Evolutionary conservation across 1,284 basidiomycete species (phyloP).

Genomic region (Peniophora sp.): DNA sequence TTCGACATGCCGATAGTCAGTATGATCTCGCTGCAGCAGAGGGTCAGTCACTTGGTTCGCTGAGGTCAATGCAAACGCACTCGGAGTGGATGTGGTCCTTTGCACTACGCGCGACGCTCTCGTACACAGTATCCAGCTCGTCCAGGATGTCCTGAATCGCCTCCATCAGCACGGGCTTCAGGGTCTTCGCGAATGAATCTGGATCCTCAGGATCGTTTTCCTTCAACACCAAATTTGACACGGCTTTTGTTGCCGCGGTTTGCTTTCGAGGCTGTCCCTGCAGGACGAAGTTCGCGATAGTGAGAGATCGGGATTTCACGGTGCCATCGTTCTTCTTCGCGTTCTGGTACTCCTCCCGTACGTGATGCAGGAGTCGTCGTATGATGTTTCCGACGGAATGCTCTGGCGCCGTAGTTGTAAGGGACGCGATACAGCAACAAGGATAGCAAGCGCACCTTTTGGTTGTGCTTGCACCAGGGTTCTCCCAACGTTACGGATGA

Average conservation of each 20-base stretch:
- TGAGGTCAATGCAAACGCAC: conserved; percentile 36
- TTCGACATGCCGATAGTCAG: conserved; percentile 91
- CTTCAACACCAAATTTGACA: conserved; percentile 44
- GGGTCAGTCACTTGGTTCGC: conserved; percentile 2
- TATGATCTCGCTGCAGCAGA: conserved; percentile 76
- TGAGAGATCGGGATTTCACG: conserved; percentile 41
- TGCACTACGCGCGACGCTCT: conserved; percentile 90
- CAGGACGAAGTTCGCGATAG: conserved; percentile 71
- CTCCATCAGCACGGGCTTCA: conserved; percentile 81
- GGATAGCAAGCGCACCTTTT: conserved; percentile 57
- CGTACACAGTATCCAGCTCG: conserved; percentile 93
- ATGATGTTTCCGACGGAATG: conserved; percentile 93
- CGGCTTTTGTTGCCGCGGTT: conserved; percentile 37
- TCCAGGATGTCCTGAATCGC: conserved; percentile 92
- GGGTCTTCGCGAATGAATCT: conserved; percentile 59
- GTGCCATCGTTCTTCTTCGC: conserved; percentile 38
- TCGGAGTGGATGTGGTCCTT: conserved; percentile 96
- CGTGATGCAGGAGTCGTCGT: conserved; percentile 84
- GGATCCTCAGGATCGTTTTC: conserved; percentile 68
- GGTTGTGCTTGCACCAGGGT: conserved; percentile 85
- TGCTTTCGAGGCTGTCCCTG: conserved; percentile 69
- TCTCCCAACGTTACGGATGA: conserved; percentile 78
- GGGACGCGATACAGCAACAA: not conserved
- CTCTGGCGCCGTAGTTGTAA: conserved; percentile 40
- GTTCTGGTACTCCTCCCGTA: conserved; percentile 87